phyloP scores from a whole-genome alignment of 148 eudicot species.

The Rhododendron ferrugineum region DNA sequence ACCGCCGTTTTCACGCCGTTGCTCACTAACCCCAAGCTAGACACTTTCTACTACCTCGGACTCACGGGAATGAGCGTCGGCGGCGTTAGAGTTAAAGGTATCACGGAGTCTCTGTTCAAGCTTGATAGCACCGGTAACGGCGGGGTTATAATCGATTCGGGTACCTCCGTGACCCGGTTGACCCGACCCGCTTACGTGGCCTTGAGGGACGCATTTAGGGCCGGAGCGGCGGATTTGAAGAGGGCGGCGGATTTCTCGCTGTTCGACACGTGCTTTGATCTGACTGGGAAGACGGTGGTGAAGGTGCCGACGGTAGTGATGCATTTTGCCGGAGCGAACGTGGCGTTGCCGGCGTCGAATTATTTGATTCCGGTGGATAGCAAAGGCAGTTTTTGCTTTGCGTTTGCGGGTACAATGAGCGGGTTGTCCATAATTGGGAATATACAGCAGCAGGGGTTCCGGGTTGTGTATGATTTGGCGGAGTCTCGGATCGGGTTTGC shows the following conservation, averaged over 20 bases:
- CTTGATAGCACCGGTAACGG: conserved; percentile 65
- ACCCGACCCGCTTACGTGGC: conserved; percentile 80
- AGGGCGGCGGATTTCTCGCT: conserved; percentile 59
- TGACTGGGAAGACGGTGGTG: conserved; percentile 72
- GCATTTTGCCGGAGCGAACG: conserved; percentile 71
- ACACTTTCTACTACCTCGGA: conserved; percentile 87
- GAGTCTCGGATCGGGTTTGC: conserved; percentile 76
- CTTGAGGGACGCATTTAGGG: conserved; percentile 57
- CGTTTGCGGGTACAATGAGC: conserved; percentile 73
- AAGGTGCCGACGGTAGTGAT: conserved; percentile 87
- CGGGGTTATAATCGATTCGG: conserved; percentile 86
- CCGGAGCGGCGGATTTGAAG: conserved; percentile 55
- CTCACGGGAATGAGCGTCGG: conserved; percentile 80
- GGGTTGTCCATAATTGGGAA: conserved; percentile 93
- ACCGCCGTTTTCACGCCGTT: conserved; percentile 70
- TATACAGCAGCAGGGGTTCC: conserved; percentile 90
- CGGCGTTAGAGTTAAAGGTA: conserved; percentile 55
- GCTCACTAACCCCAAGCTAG: conserved; percentile 69
- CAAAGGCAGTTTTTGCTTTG: conserved; percentile 77
- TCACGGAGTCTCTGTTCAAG: conserved; percentile 55
- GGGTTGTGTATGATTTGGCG: conserved; percentile 75
- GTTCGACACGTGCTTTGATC: conserved; percentile 89
- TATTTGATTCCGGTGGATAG: conserved; percentile 91
- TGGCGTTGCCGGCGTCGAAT: conserved; percentile 76
- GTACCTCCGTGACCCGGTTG: conserved; percentile 84